Conservation (phyloP, 805 yeast genomes). For the Starmera amethionina region DNA sequence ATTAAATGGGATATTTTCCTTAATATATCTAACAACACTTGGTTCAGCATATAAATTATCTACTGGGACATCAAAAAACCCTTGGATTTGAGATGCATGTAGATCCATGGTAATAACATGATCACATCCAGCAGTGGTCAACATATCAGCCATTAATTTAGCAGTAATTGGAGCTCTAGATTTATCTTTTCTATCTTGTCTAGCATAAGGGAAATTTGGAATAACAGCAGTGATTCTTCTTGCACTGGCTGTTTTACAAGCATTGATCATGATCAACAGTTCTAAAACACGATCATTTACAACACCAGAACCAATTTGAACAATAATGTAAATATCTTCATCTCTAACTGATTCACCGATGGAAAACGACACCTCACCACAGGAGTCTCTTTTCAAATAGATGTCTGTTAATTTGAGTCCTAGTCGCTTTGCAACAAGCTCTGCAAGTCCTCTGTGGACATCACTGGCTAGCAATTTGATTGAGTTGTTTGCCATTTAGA, state of each 20-base stretch:
- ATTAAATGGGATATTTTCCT: conserved; percentile 45
- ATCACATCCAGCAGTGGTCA: conserved; percentile 77
- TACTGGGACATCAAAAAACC: conserved; percentile 75
- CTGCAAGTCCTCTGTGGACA: conserved; percentile 59
- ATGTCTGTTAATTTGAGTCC: conserved; percentile 55
- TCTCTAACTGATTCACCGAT: conserved; percentile 80
- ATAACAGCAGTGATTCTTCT: conserved; percentile 75
- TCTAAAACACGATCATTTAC: conserved; percentile 72
- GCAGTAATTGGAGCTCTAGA: conserved; percentile 83
- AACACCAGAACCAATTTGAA: conserved; percentile 72
- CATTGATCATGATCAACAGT: conserved; percentile 67
- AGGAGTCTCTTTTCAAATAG: conserved; percentile 54
- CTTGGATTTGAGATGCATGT: conserved; percentile 86
- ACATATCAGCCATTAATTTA: conserved; percentile 72
- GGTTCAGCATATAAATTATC: conserved; percentile 84
- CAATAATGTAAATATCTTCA: conserved; percentile 71
- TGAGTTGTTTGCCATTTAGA: conserved; percentile 57
- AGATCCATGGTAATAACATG: conserved; percentile 83
- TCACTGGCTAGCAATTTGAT: conserved; percentile 62
- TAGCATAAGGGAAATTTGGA: conserved; percentile 81
- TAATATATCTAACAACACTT: conserved; percentile 63
- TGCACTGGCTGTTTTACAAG: conserved; percentile 77
- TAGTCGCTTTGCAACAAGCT: conserved; percentile 52
- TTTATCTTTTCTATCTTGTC: conserved; percentile 82
- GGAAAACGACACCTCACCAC: conserved; percentile 66